Base-by-base conservation (phyloP, 176 grass and related monocot genomes). In the Coix lacrymajobi region DNA sequence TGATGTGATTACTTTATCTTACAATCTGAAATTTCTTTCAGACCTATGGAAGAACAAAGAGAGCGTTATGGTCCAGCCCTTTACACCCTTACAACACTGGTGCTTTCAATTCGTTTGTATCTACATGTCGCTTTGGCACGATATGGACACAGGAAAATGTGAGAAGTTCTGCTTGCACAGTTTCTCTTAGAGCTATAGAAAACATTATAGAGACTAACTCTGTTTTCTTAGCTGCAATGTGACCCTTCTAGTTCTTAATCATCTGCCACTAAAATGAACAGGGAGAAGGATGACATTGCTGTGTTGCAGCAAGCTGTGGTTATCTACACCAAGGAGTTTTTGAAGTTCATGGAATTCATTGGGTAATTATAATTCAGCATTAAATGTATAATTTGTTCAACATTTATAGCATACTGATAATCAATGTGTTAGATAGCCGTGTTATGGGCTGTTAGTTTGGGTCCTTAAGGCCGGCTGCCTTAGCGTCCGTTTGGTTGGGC, bases 31-130 rank as follows among this genome's bases (percentile, higher is more conserved):
- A 73, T 84, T 84, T 64, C 20, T 69, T 41, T 81, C 72, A 98
- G 96, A 24, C 96, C 93, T 39, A 99, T 99, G 96, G 96, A 96
- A 90, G 96, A 96, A 83, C 96, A 99, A 84, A 88, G 96, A 87
- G 85, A 86, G 71, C 92, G 96, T 26, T 99, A 99, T 78, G 96
- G 96, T 28, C 96, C 96, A 81, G 79, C 91, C 68, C 75, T 99
- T 28, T 99, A 96, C 62, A 92, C 79, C 34, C 91, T 99, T 79
- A 96, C 91, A 48, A 99, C 87, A 68, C 77, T 99, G 77, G 87
- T 87, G 43, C 72, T 96, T 54, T 77, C 77, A 79, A 90, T 99
- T 86, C 85, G 87, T 61, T 80, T 99, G 40, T 96, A 92, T 88
- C 78, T 99, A 44, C 85, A 90, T 73, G 60, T 96, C 76, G 85